These are phyloP conservation scores for Ceratocystis harringtonii DNA, from an alignment of 2,329 filamentous ascomycete species.

Conservation along the genomic window DNA sequence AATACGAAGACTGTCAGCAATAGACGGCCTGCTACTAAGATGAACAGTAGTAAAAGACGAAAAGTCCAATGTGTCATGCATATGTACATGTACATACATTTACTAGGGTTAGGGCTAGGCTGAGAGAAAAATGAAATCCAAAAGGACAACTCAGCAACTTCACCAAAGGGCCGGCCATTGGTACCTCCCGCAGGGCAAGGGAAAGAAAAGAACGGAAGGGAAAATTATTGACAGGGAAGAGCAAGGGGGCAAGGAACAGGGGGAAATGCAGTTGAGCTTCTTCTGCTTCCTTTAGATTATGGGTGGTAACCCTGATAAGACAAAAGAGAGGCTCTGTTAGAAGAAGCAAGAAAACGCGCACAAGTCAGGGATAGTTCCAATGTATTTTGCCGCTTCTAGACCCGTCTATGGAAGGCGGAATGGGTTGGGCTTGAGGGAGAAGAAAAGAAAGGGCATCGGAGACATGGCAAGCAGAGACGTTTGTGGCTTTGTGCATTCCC, in stretches of 20 bases:
- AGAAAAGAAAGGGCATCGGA: neutral
- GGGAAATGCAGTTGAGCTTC: neutral
- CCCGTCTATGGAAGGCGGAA: neutral
- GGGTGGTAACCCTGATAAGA: conserved; percentile 17
- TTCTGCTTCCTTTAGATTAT: neutral
- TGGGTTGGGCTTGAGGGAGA: neutral
- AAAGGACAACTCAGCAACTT: conserved; percentile 10
- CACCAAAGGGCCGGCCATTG: neutral
- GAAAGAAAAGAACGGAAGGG: neutral
- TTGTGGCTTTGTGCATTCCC: neutral
- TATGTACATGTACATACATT: neutral
- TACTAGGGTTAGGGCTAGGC: neutral
- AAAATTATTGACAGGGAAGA: neutral
- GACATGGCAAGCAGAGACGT: neutral
- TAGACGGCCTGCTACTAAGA: neutral
- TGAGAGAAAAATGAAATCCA: neutral
- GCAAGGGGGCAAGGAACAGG: neutral
- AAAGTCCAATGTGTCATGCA: neutral
- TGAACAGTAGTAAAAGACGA: too few relatives aligned
- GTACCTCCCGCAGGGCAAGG: neutral
- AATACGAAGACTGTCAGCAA: neutral
- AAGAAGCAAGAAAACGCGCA: neutral
- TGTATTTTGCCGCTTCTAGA: conserved; percentile 14
- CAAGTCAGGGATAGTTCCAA: neutral
- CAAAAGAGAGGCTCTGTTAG: neutral